A percentile compares a stretch with the other conserved stretches of the same genome.
Evolutionary conservation across 768 basidiomycete species (phyloP).

Genomic region (Dioszegia aurantiaca): DNA sequence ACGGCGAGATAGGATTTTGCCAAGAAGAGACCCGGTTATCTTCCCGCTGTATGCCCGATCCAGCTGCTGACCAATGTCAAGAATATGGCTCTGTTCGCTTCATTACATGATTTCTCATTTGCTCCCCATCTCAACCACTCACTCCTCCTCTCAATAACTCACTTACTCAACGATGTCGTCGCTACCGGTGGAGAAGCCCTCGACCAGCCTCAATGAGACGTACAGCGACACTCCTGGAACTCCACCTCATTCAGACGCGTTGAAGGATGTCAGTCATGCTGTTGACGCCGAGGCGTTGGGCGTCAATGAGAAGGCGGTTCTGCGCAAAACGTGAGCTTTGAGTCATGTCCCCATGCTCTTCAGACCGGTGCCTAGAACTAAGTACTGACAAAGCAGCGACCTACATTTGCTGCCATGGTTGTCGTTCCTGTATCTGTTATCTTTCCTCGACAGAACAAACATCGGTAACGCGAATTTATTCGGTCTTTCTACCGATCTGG

Average conservation of each 20-base stretch:
- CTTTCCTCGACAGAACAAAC: constrained; percentile 5
- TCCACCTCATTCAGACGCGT: background rate
- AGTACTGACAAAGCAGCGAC: constrained; percentile 20
- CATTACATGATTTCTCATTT: too few species aligned
- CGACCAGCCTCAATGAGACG: background rate
- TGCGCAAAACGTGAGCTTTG: constrained; percentile 62
- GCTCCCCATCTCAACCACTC: background rate
- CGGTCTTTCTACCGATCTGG: constrained; percentile 3
- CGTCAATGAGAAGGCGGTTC: constrained; percentile 56
- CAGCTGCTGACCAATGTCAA: too few species aligned
- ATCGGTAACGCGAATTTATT: constrained; percentile 11
- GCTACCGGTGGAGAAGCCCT: background rate
- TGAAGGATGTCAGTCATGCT: background rate
- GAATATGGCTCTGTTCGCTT: too few species aligned
- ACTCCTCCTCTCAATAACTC: background rate
- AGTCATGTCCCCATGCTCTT: too few species aligned
- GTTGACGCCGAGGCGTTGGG: constrained; percentile 6
- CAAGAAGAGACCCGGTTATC: too few species aligned
- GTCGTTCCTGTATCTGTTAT: constrained; percentile 51
- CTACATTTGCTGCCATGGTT: constrained; percentile 67
- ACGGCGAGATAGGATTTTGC: too few species aligned
- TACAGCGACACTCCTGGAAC: background rate
- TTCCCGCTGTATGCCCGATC: too few species aligned
- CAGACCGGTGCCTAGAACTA: background rate
- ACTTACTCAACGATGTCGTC: background rate